Base-by-base conservation (phyloP, 768 basidiomycete genomes). In the Termitomyces sp. region DNA sequence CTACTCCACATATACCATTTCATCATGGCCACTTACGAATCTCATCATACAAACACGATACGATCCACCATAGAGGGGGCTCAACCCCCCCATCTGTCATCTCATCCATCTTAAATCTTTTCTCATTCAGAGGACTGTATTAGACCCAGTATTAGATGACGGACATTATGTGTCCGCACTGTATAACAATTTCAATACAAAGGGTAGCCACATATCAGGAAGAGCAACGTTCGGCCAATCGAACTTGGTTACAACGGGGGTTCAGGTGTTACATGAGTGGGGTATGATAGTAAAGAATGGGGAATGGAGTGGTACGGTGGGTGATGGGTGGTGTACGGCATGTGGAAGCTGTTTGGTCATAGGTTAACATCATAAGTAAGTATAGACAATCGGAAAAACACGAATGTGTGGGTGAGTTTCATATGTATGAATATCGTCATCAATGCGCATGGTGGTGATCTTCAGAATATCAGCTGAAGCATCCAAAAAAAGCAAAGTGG, bases 101-200 rank as follows among this genome's bases (percentile, higher is more conserved):
- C 14, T 57, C 59, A 37, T 2, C 31, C 51, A 51, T 56, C 51
- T 60, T 15, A 34, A 34, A 51, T 25, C 9, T 45, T 29, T 32
- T 62, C 38, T 32, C 32, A 17, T 25, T 53, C 59, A 14, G 42
- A 59, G 59, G 56, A 63, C 62, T 63, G 59, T 56, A 68, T 67
- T 68, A 68, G 65, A 69, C 36, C 43, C 65, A 68, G 60, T 66
- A 69, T 61, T 65, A 68, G 67, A 68, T 45, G 61, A 66, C 61
- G 65, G 60, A 37, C 63, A 60, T 62, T 25, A 64, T 56, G 59
- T 65, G 68, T 68, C 65, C 37, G 63, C 60, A 66, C 50, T 73
- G 71, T 73, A 75, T 68, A 73, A 56, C 71, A 72, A 63, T 68
- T 69, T 72, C 61, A 62, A 43, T 67, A 65, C 20, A 36, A 20